Evolutionary conservation across 1,284 basidiomycete genomes (phyloP).

Genomic region (Vanrija sp.): DNA sequence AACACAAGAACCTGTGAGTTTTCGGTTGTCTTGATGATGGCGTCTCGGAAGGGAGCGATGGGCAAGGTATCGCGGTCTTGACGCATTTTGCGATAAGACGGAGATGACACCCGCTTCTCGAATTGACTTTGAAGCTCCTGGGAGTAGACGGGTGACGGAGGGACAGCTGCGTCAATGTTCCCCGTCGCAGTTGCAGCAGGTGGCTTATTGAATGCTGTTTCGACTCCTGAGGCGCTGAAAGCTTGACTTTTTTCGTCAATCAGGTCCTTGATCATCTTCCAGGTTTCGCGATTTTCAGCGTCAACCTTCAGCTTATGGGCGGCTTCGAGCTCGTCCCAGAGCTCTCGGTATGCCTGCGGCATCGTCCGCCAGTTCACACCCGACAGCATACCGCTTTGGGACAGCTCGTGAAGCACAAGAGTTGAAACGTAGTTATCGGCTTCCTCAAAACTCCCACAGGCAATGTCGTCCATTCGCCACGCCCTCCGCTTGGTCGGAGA

Average conservation of each 20-base stretch:
- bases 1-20: constrained; percentile 84
- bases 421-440: constrained; percentile 90
- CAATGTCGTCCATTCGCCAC: constrained; percentile 81
- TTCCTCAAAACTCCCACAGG: constrained; percentile 71
- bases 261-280: constrained; percentile 65
- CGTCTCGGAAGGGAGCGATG: constrained; percentile 76
- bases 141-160: constrained; percentile 3
- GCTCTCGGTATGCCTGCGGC: constrained; percentile 76
- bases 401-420: constrained; percentile 73
- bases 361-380: constrained; percentile 56
- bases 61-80: constrained; percentile 72
- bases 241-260: constrained; percentile 55
- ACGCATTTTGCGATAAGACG: constrained; percentile 68
- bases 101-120: constrained; percentile 58
- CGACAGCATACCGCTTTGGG: constrained; percentile 49
- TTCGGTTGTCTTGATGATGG: constrained; percentile 71
- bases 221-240: too few species aligned
- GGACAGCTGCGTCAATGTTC: too few species aligned
- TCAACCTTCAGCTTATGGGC: constrained; percentile 63
- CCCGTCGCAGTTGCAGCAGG: background rate
- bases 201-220: background rate
- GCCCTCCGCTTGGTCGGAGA: constrained; percentile 58
- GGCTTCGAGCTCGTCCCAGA: constrained; percentile 88
- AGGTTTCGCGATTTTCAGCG: constrained; percentile 62
- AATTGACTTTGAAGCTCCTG: constrained; percentile 58